Evolutionary conservation across 257 asterid species (phyloP).

Genomic region (Paulownia fortunei): DNA sequence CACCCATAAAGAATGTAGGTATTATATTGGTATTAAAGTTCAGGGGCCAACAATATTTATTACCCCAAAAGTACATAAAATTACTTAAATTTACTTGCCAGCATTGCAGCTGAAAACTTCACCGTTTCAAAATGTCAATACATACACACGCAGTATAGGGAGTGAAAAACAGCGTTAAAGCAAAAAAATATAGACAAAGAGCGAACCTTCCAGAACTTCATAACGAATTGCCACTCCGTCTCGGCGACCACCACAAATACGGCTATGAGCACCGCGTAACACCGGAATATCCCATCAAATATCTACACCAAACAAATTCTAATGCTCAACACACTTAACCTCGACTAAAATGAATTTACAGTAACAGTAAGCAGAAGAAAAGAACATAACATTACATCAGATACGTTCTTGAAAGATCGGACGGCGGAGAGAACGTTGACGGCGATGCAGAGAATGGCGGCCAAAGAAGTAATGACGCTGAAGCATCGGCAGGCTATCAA

Average conservation of each 20-base stretch:
- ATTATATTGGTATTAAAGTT: not conserved
- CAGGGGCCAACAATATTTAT: not conserved
- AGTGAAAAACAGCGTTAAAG: not conserved
- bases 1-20: not conserved
- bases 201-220: slow-evolving; percentile 74
- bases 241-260: slow-evolving; percentile 80
- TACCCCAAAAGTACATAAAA: not conserved
- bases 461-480: slow-evolving; percentile 70
- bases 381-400: slow-evolving; percentile 58
- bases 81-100: not conserved
- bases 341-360: not conserved
- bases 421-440: slow-evolving; percentile 88
- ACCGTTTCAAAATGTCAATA: not conserved
- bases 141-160: not conserved
- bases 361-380: not conserved
- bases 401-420: slow-evolving; percentile 73
- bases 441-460: slow-evolving; percentile 81
- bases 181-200: not conserved
- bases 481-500: slow-evolving; percentile 70
- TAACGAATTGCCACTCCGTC: slow-evolving; percentile 84
- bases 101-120: slow-evolving; percentile 18
- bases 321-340: not conserved
- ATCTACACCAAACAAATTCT: slow-evolving; percentile 44
- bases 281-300: slow-evolving; percentile 96
- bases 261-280: slow-evolving; percentile 85